Evolutionary conservation across 352 stramenopile species (phyloP).

Genomic region (Pythium rishiriense): DNA sequence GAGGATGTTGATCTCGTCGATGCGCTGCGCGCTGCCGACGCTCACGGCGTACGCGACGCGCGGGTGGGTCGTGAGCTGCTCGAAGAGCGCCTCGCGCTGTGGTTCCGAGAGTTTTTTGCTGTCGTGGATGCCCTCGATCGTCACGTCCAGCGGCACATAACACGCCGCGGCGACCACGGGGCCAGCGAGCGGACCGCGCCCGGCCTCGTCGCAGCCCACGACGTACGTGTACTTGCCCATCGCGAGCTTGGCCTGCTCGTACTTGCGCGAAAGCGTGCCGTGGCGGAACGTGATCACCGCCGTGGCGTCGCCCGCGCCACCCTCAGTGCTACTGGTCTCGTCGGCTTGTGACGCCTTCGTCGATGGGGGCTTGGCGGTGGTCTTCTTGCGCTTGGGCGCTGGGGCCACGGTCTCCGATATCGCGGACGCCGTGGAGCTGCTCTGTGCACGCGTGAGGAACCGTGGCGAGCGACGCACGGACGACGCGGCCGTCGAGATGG

Average conservation of each 20-base stretch:
- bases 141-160: constrained; percentile 73
- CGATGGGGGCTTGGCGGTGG: neutral
- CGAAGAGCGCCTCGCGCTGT: constrained; percentile 91
- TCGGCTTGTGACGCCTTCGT: no score
- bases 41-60: constrained; percentile 89
- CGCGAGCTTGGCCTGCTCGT: constrained; percentile 48
- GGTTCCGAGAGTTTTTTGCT: constrained; percentile 96
- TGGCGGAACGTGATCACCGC: constrained; percentile 36
- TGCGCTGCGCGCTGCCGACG: constrained; percentile 73
- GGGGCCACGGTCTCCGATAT: neutral
- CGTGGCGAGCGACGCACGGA: constrained; percentile 18
- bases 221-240: constrained; percentile 66
- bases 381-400: constrained; percentile 4
- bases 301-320: neutral
- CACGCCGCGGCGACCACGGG: constrained; percentile 83
- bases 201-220: constrained; percentile 96
- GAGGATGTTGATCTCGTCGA: constrained; percentile 99
- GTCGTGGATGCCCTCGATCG: constrained; percentile 90
- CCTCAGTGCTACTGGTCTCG: neutral
- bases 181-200: constrained; percentile 93
- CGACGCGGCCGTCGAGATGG: neutral
- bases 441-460: constrained; percentile 5
- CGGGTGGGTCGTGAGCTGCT: constrained; percentile 78
- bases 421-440: neutral
- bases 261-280: constrained; percentile 57